These are phyloP conservation scores for Carpinus fangiana DNA, from an alignment of 306 rosid genomes.

Conservation along the genomic window DNA sequence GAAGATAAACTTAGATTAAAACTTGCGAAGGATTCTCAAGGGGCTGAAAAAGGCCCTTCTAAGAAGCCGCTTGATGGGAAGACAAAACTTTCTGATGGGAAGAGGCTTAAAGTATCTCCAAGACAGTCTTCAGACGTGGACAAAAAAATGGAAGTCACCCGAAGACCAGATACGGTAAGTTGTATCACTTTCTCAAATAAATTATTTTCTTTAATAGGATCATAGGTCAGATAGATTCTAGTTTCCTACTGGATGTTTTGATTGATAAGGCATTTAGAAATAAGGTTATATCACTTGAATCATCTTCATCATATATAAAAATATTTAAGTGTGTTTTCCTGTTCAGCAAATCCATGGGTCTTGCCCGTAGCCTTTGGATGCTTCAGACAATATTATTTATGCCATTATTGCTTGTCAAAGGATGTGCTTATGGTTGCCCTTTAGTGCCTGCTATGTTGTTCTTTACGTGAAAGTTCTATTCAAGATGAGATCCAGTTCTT, in stretches of 20 bases:
- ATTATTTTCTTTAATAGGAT: not conserved
- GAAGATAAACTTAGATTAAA: conserved; percentile 31
- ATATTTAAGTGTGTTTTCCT: not conserved
- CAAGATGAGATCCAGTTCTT: conserved; percentile 32
- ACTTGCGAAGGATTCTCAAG: conserved; percentile 30
- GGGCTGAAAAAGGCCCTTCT: conserved; percentile 36
- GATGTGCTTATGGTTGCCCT: conserved; percentile 17
- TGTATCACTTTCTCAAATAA: too few relatives aligned
- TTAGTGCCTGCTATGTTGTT: not conserved
- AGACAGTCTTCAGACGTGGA: conserved; percentile 21
- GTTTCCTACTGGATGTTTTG: not conserved
- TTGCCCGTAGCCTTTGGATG: not conserved
- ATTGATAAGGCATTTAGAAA: too few relatives aligned
- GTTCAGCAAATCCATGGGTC: not conserved
- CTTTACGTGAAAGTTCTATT: not conserved
- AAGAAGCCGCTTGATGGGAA: conserved; percentile 45
- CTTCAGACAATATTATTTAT: not conserved
- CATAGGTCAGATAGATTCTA: not conserved
- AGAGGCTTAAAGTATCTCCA: conserved; percentile 39
- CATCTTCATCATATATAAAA: not conserved
- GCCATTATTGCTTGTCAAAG: not conserved
- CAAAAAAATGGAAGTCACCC: conserved; percentile 46
- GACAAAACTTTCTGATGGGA: conserved; percentile 27
- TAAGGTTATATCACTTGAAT: conserved; percentile 11
- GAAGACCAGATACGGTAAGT: conserved; percentile 62